phyloP scores from a whole-genome alignment of 139 green algal genomes.

The Picochlorum costavermella region DNA sequence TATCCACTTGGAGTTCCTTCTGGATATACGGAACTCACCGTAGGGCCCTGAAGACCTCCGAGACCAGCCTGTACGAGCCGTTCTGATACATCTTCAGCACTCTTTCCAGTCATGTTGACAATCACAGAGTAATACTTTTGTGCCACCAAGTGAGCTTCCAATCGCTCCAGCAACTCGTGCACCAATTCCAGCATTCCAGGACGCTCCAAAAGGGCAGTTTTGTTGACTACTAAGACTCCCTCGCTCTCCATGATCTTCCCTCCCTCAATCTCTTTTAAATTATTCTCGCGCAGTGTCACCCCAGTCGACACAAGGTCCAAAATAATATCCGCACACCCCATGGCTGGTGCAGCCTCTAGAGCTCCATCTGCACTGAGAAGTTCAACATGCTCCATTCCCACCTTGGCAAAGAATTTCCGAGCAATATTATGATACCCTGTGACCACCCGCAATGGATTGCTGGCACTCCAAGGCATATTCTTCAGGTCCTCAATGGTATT shows the following conservation, averaged over 20 bases:
- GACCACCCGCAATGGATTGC: conserved; percentile 62
- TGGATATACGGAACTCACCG: conserved; percentile 69
- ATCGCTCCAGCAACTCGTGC: conserved; percentile 91
- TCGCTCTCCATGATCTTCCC: conserved; percentile 74
- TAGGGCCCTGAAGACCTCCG: conserved; percentile 76
- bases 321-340: conserved; percentile 96
- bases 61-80: conserved; percentile 49
- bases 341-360: conserved; percentile 91
- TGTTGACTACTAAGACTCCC: conserved; percentile 78
- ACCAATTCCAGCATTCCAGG: conserved; percentile 50
- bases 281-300: conserved; percentile 96
- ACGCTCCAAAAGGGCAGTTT: conserved; percentile 53
- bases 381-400: conserved; percentile 80
- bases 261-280: conserved; percentile 76
- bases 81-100: conserved; percentile 66
- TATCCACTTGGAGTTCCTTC: conserved; percentile 27
- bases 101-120: conserved; percentile 79
- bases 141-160: conserved; percentile 91
- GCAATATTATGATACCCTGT: conserved; percentile 70
- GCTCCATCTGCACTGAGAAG: conserved; percentile 82
- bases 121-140: conserved; percentile 82
- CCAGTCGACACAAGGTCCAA: conserved; percentile 90
- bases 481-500: conserved; percentile 62
- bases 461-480: conserved; percentile 73
- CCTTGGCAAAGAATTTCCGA: conserved; percentile 68